Evolutionary conservation across 2,329 filamentous ascomycete genomes (phyloP).

Genomic region (Cadophora luteo-olivacea): DNA sequence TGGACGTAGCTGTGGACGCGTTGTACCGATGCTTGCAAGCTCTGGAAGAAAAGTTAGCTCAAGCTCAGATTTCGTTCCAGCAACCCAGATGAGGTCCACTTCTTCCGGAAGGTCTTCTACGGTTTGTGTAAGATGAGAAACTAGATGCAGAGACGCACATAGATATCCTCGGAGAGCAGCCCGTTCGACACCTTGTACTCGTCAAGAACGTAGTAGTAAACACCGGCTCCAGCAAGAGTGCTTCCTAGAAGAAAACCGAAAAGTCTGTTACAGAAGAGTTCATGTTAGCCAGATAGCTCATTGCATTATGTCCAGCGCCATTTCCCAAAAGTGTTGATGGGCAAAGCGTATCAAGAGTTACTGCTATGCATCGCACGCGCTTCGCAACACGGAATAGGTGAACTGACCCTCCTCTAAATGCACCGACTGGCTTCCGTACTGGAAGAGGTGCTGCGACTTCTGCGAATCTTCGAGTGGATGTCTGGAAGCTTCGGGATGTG

Average conservation of each 20-base stretch:
- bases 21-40: constrained; percentile 86
- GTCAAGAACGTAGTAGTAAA: constrained; percentile 92
- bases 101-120: constrained; percentile 25
- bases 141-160: constrained; percentile 68
- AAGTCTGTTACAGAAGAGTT: constrained; percentile 63
- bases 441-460: constrained; percentile 52
- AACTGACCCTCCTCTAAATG: constrained; percentile 72
- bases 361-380: neutral
- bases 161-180: constrained; percentile 92
- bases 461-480: constrained; percentile 47
- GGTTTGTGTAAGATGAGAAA: constrained; percentile 18
- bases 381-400: neutral
- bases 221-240: constrained; percentile 76
- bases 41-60: constrained; percentile 55
- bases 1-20: constrained; percentile 85
- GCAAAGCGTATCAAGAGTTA: neutral
- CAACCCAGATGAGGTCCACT: constrained; percentile 16
- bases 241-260: constrained; percentile 92
- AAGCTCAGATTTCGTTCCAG: constrained; percentile 6
- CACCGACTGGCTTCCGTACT: constrained; percentile 70
- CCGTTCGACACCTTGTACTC: constrained; percentile 96
- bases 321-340: neutral
- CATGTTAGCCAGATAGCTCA: constrained; percentile 13
- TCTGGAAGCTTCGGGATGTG: constrained; percentile 45
- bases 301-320: neutral